Percentiles rank a stretch among this genome's conserved stretches.
Conservation (phyloP, 2,329 filamentous ascomycete species). For the Teratosphaeria nubilosa region DNA sequence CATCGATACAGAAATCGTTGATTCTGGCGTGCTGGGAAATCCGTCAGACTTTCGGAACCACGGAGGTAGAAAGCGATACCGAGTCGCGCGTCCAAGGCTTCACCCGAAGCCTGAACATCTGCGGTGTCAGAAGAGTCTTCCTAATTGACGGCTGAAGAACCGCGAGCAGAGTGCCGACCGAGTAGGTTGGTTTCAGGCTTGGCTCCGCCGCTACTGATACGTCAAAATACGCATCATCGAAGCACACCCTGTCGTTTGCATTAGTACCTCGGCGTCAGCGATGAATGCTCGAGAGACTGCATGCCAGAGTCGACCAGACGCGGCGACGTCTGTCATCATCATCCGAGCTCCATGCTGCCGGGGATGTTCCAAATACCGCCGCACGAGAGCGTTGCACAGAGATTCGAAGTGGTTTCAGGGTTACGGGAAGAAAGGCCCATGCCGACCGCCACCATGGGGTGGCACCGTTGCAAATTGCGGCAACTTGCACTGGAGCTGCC, state of each 20-base stretch:
- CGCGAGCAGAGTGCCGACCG: neutral
- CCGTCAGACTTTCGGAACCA: too few relatives aligned
- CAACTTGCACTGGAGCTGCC: neutral
- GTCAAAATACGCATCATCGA: neutral
- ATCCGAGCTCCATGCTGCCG: neutral
- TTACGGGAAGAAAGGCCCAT: neutral
- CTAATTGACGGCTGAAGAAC: neutral
- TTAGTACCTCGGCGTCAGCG: neutral
- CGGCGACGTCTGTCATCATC: neutral
- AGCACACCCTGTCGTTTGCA: too few relatives aligned
- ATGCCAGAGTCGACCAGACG: neutral
- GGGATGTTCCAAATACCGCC: neutral
- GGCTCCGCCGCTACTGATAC: neutral
- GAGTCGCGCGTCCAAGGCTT: neutral
- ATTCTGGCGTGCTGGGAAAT: too few relatives aligned
- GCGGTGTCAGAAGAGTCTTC: neutral
- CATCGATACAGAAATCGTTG: too few relatives aligned
- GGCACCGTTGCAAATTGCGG: neutral
- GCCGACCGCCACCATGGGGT: neutral
- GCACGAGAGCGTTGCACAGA: neutral
- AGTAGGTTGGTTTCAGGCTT: neutral
- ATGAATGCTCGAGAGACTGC: neutral
- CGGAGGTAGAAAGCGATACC: too few relatives aligned
- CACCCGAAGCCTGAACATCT: neutral
- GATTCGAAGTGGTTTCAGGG: neutral